Conservation (phyloP, 2,329 filamentous ascomycete genomes). For the Dissoconium aciculare region DNA sequence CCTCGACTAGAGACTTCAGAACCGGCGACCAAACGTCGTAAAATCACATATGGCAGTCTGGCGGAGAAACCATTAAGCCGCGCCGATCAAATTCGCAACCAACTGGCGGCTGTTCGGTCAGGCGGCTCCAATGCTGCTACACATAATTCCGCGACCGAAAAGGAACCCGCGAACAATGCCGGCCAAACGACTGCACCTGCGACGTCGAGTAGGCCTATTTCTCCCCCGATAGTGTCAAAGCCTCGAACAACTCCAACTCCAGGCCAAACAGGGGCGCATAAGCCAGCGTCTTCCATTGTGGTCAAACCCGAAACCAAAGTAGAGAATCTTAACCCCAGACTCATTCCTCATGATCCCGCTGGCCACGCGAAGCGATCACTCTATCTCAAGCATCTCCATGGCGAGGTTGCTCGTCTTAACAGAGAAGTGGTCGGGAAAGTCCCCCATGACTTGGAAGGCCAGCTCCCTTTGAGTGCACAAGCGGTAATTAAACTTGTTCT, state of each 20-base stretch:
- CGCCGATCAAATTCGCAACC: constrained; percentile 17
- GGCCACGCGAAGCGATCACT: constrained; percentile 21
- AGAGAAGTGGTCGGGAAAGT: constrained; percentile 17
- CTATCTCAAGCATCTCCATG: constrained; percentile 46
- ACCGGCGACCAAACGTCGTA: constrained; percentile 18
- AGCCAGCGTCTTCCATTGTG: constrained; percentile 5
- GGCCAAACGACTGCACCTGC: constrained; percentile 4
- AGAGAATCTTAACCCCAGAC: constrained; percentile 46
- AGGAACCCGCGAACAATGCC: constrained; percentile 3
- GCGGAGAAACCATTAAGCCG: constrained; percentile 19
- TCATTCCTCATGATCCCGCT: constrained; percentile 39
- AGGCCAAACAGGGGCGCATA: background rate
- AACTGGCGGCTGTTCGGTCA: constrained; percentile 11
- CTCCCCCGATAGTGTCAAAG: constrained; percentile 8
- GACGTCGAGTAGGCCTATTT: constrained; percentile 13
- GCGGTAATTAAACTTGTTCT: constrained; percentile 53
- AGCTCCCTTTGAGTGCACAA: constrained; percentile 47
- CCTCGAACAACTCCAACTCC: constrained; percentile 3
- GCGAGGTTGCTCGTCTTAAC: constrained; percentile 53
- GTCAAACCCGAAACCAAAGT: constrained; percentile 6
- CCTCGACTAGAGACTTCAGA: constrained; percentile 4
- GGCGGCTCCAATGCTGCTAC: constrained; percentile 3
- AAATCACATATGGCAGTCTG: constrained; percentile 17
- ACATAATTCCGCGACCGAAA: constrained; percentile 3
- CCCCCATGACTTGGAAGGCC: constrained; percentile 25